Conservation (phyloP, 441 rosid genomes). For the Erodium texanum region DNA sequence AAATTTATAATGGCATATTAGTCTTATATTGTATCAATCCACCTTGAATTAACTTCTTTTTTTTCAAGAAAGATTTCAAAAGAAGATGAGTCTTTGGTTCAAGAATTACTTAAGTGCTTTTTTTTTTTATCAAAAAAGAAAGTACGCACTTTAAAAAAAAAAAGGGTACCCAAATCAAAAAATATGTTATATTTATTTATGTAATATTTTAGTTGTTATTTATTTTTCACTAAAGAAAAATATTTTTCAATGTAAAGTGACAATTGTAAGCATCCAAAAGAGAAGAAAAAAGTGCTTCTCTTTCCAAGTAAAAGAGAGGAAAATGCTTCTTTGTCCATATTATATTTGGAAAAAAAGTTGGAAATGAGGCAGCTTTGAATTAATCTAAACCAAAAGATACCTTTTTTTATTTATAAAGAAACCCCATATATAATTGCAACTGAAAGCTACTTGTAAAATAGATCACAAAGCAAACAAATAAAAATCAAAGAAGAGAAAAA, state of each 20-base stretch:
- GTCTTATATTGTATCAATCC: too few species aligned
- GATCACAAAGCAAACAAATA: slow-evolving; percentile 6
- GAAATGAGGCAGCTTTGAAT: slow-evolving; percentile 28
- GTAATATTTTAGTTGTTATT: too few species aligned
- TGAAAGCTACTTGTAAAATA: slow-evolving; percentile 18
- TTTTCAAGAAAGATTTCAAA: too few species aligned
- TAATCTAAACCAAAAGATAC: slow-evolving; percentile 29
- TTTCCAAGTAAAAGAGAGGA: slow-evolving; percentile 32
- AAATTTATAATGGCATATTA: too few species aligned
- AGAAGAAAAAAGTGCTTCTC: slow-evolving; percentile 34
- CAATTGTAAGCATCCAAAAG: slow-evolving; percentile 39
- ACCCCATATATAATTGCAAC: slow-evolving; percentile 18
- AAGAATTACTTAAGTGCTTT: too few species aligned
- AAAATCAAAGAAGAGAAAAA: slow-evolving; percentile 3
- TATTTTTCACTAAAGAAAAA: background rate
- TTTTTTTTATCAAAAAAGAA: too few species aligned
- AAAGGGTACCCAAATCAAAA: too few species aligned
- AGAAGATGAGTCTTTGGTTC: too few species aligned
- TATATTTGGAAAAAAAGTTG: slow-evolving; percentile 25
- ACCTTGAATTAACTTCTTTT: too few species aligned
- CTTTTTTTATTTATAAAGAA: slow-evolving; percentile 38
- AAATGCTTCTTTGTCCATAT: slow-evolving; percentile 38
- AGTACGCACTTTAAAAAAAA: too few species aligned
- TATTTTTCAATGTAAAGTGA: background rate
- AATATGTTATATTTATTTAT: too few species aligned